Conservation (phyloP, 129 eudicot species). For the Pittosporum tobira region DNA sequence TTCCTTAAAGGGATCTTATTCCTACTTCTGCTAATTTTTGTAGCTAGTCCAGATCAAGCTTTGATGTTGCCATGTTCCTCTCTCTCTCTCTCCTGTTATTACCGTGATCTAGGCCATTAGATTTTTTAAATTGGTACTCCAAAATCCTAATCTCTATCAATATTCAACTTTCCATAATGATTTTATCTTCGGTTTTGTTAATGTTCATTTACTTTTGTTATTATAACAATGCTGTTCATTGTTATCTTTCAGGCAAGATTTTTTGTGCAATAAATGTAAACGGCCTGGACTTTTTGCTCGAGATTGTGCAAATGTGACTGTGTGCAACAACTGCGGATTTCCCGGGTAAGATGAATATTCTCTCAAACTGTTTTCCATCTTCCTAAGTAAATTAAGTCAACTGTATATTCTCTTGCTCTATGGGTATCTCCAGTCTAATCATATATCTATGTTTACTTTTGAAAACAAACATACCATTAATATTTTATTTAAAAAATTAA, state of each 20-base stretch:
- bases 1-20: no score
- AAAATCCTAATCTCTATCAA: neutral
- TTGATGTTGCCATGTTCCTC: no score
- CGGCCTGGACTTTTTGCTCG: conserved; percentile 82
- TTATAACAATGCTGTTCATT: neutral
- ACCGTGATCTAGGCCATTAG: neutral
- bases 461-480: no score
- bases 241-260: conserved; percentile 42
- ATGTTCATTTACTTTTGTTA: neutral
- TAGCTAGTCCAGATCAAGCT: no score
- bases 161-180: neutral
- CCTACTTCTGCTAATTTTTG: no score
- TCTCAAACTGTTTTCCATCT: neutral
- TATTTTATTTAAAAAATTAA: no score
- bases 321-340: conserved; percentile 79
- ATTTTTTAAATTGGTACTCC: neutral
- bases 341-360: conserved; percentile 50
- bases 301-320: conserved; percentile 67
- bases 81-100: neutral
- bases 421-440: neutral
- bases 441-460: neutral
- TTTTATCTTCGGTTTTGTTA: neutral
- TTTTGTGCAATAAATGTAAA: conserved; percentile 68
- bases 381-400: neutral
- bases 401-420: neutral